phyloP scores from a whole-genome alignment of 2,329 filamentous ascomycete genomes.

The Plectosphaerella plurivora region DNA sequence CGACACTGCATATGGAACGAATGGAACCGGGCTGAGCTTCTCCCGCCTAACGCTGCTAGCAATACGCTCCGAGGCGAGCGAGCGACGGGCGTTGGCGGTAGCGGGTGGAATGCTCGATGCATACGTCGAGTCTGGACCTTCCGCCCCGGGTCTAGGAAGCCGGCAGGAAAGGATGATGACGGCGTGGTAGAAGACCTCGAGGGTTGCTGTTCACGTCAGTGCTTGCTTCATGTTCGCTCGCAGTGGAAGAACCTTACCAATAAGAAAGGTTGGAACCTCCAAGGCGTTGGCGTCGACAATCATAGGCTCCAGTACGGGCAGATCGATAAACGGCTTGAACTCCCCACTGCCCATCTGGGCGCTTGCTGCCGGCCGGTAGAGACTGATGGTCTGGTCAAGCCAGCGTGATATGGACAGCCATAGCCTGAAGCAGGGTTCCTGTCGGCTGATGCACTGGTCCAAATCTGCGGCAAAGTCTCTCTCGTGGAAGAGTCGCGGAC shows the following conservation, averaged over 20 bases:
- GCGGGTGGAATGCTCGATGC: constrained; percentile 37
- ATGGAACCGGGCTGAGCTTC: constrained; percentile 48
- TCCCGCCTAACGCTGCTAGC: constrained; percentile 49
- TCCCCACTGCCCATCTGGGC: constrained; percentile 28
- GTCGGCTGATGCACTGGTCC: constrained; percentile 43
- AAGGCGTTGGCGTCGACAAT: constrained; percentile 50
- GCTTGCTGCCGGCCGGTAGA: constrained; percentile 52
- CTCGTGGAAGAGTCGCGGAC: constrained; percentile 57
- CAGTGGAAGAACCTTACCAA: constrained; percentile 32
- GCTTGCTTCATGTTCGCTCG: not conserved
- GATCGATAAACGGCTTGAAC: constrained; percentile 44
- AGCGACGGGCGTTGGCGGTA: constrained; percentile 51
- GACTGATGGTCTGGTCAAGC: constrained; percentile 53
- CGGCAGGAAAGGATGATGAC: constrained; percentile 60
- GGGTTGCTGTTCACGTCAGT: constrained; percentile 41
- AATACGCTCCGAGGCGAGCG: constrained; percentile 53
- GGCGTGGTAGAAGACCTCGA: constrained; percentile 61
- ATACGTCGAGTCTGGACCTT: constrained; percentile 22
- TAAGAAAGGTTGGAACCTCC: constrained; percentile 40
- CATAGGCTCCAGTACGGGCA: constrained; percentile 54
- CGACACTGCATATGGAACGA: constrained; percentile 58
- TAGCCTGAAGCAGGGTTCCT: constrained; percentile 51
- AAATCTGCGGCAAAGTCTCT: constrained; percentile 53
- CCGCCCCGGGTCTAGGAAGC: constrained; percentile 37
- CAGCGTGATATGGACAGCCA: constrained; percentile 50